phyloP scores from a whole-genome alignment of 352 stramenopile species.

The Globisporangium perplexum region DNA sequence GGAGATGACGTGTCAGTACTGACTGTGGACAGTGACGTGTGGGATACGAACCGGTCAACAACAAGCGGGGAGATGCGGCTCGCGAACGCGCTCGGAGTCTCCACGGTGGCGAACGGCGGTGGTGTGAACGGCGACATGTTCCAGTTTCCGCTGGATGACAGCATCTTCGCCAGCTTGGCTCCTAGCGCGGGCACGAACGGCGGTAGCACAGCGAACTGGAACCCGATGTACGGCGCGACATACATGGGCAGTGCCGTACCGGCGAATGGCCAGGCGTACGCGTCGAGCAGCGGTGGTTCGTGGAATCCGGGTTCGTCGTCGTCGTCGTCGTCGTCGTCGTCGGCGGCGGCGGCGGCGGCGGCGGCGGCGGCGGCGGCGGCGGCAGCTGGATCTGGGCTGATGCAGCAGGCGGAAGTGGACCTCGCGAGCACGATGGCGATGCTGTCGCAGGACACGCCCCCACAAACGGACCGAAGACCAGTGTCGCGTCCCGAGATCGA shows the following conservation, averaged over 20 bases:
- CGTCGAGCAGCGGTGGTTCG: background rate
- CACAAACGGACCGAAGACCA: slow-evolving; percentile 33
- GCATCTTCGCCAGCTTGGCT: slow-evolving; percentile 30
- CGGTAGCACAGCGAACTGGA: slow-evolving; percentile 22
- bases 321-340: slow-evolving; percentile 4
- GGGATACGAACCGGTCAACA: slow-evolving; percentile 31
- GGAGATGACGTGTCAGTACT: slow-evolving; percentile 62
- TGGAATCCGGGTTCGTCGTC: slow-evolving; percentile 9
- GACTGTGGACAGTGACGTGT: slow-evolving; percentile 59
- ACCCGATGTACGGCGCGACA: slow-evolving; percentile 28
- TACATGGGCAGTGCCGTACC: slow-evolving; percentile 13
- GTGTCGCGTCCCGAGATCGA: slow-evolving; percentile 16
- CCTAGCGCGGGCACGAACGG: slow-evolving; percentile 15
- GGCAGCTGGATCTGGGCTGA: slow-evolving; percentile 1
- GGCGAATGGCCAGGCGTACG: slow-evolving; percentile 11
- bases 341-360: no score
- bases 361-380: no score
- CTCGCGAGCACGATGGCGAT: slow-evolving; percentile 60
- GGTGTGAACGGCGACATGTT: slow-evolving; percentile 29
- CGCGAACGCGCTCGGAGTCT: slow-evolving; percentile 7
- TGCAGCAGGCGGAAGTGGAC: slow-evolving; percentile 34
- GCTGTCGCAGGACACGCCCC: slow-evolving; percentile 48
- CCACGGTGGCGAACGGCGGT: background rate
- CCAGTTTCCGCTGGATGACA: slow-evolving; percentile 55
- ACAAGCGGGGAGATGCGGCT: slow-evolving; percentile 21